Evolutionary conservation across 225 moss, liverwort and hornwort species (phyloP).

Genomic region (Bryoerythrophyllum caledonicum): DNA sequence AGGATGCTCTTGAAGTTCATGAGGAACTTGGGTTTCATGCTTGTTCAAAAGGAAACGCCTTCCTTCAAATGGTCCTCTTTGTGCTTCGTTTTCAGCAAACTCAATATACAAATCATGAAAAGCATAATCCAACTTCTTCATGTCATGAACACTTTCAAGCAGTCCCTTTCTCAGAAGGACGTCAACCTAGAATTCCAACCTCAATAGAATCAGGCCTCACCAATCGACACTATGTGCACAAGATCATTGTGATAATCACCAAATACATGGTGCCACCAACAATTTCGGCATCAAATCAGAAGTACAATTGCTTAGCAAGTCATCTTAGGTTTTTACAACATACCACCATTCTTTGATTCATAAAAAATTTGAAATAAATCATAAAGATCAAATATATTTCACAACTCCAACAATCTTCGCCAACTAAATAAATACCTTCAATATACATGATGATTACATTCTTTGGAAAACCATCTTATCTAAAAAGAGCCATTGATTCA

Average conservation of each 20-base stretch:
- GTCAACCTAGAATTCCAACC: not conserved
- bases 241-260: too few relatives aligned
- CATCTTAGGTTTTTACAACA: too few relatives aligned
- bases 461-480: too few relatives aligned
- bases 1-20: not conserved
- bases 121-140: not conserved
- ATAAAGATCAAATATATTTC: too few relatives aligned
- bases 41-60: not conserved
- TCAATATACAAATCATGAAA: conserved; percentile 7
- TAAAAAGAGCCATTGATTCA: too few relatives aligned
- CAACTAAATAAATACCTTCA: too few relatives aligned
- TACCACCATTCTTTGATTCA: too few relatives aligned
- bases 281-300: not conserved
- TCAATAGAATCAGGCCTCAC: too few relatives aligned
- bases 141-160: not conserved
- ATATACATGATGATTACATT: too few relatives aligned
- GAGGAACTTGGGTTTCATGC: not conserved
- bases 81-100: not conserved
- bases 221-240: not conserved
- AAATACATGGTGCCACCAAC: not conserved
- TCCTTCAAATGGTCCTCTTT: not conserved
- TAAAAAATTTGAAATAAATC: too few relatives aligned
- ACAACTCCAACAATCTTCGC: too few relatives aligned
- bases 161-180: not conserved
- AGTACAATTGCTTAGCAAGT: too few relatives aligned